Conservation (phyloP, 306 rosid species). For the Lathyrus oleraceus region DNA sequence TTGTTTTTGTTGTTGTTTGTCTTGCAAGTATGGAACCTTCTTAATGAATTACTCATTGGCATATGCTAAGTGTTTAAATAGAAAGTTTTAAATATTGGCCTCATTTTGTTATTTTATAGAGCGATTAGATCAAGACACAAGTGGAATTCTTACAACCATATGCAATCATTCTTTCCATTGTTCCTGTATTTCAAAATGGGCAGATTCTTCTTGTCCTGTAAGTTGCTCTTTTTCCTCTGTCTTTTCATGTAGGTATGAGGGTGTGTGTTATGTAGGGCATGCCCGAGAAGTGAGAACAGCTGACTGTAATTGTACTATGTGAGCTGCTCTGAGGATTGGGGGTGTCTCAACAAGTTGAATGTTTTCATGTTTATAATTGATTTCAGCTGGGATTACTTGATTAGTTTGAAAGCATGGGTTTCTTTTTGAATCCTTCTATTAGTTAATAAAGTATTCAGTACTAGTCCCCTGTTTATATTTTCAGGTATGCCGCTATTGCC, state of each 20-base stretch:
- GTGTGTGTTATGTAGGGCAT: slow-evolving; percentile 15
- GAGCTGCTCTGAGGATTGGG: slow-evolving; percentile 26
- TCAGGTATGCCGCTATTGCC: slow-evolving; percentile 95
- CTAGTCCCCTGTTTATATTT: slow-evolving; percentile 13
- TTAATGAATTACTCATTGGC: background rate
- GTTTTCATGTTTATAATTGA: slow-evolving; percentile 19
- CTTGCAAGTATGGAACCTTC: background rate
- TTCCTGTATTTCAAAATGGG: slow-evolving; percentile 94
- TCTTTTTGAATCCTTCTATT: background rate
- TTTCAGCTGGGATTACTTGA: slow-evolving; percentile 13
- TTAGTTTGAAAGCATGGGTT: slow-evolving; percentile 7
- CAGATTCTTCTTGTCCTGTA: slow-evolving; percentile 97
- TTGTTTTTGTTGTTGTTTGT: background rate
- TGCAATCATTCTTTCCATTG: slow-evolving; percentile 98
- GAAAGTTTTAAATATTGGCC: background rate
- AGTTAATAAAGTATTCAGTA: slow-evolving; percentile 3
- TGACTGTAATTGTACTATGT: background rate
- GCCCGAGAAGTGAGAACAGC: background rate
- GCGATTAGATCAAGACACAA: slow-evolving; percentile 78
- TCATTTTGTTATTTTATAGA: slow-evolving; percentile 49
- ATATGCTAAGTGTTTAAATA: background rate
- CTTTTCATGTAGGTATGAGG: slow-evolving; percentile 3
- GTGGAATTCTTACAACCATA: slow-evolving; percentile 93
- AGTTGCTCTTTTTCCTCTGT: slow-evolving; percentile 34
- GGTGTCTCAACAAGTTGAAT: slow-evolving; percentile 1